Evolutionary conservation across 2,329 filamentous ascomycete species (phyloP).

Genomic region (Amylocarpus encephaloides): DNA sequence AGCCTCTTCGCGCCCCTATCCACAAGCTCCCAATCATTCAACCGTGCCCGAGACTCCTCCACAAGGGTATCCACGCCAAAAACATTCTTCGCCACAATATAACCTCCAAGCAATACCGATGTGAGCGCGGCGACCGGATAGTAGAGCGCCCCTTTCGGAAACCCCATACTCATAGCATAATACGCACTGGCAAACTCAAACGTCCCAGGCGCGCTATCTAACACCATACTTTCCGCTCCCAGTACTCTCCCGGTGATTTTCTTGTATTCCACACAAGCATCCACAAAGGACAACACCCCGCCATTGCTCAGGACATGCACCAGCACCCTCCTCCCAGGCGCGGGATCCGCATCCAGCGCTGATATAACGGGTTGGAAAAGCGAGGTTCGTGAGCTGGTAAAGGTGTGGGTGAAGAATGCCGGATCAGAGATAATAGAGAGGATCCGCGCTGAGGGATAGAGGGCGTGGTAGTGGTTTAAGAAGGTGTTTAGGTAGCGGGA

Average conservation of each 20-base stretch:
- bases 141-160: slow-evolving; percentile 6
- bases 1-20: slow-evolving; percentile 16
- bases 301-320: slow-evolving; percentile 20
- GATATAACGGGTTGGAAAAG: slow-evolving; percentile 9
- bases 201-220: slow-evolving; percentile 16
- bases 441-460: slow-evolving; percentile 16
- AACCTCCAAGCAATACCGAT: not conserved
- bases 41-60: not conserved
- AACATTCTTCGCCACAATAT: not conserved
- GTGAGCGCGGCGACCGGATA: slow-evolving; percentile 3
- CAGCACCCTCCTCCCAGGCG: slow-evolving; percentile 6
- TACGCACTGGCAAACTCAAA: slow-evolving; percentile 1
- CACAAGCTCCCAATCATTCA: slow-evolving; percentile 14
- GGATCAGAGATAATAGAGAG: slow-evolving; percentile 9
- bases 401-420: slow-evolving; percentile 12
- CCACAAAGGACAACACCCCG: slow-evolving; percentile 8
- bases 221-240: slow-evolving; percentile 6
- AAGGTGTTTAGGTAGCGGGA: slow-evolving; percentile 14
- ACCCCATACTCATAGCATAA: not conserved
- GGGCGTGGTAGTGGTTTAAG: slow-evolving; percentile 10
- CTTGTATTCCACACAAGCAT: slow-evolving; percentile 11
- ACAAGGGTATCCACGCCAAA: slow-evolving; percentile 6
- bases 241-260: slow-evolving; percentile 2
- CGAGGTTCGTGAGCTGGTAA: slow-evolving; percentile 7
- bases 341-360: slow-evolving; percentile 9